Evolutionary conservation across 2,329 filamentous ascomycete species (phyloP).

Genomic region (Colletotrichum sp.): DNA sequence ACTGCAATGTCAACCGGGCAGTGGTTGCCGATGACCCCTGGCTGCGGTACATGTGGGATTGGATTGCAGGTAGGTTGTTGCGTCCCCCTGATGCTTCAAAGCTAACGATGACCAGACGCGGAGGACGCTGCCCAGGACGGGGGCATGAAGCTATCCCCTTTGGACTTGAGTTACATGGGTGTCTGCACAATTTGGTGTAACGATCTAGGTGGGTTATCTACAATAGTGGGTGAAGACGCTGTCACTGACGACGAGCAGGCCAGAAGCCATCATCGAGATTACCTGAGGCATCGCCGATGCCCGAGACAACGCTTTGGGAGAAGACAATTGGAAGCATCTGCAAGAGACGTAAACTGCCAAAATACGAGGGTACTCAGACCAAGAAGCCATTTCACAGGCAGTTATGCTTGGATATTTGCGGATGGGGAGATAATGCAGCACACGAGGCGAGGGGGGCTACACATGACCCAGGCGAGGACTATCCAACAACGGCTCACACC

Average conservation of each 20-base stretch:
- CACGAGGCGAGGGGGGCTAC: constrained; percentile 16
- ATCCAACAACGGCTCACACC: constrained; percentile 65
- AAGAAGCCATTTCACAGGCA: constrained; percentile 73
- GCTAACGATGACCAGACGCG: constrained; percentile 50
- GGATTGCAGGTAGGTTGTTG: constrained; percentile 65
- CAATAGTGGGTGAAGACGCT: not conserved
- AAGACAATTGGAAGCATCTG: constrained; percentile 68
- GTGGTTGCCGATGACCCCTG: constrained; percentile 76
- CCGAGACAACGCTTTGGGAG: constrained; percentile 62
- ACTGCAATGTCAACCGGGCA: constrained; percentile 67
- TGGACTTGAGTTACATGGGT: constrained; percentile 80
- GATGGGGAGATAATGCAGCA: constrained; percentile 66
- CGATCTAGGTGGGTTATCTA: constrained; percentile 60
- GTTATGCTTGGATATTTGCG: constrained; percentile 76
- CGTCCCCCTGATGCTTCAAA: not conserved
- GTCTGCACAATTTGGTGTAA: constrained; percentile 76
- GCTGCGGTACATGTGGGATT: constrained; percentile 81
- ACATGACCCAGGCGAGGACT: constrained; percentile 49
- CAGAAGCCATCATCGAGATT: constrained; percentile 53
- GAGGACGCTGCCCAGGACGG: constrained; percentile 68
- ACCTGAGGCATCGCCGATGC: constrained; percentile 45
- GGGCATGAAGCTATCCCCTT: constrained; percentile 70
- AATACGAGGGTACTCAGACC: constrained; percentile 68
- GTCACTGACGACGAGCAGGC: constrained; percentile 40
- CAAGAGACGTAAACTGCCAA: constrained; percentile 63